Evolutionary conservation across 176 grass and related monocot species (phyloP).

Genomic region (Aechmea fasciata): DNA sequence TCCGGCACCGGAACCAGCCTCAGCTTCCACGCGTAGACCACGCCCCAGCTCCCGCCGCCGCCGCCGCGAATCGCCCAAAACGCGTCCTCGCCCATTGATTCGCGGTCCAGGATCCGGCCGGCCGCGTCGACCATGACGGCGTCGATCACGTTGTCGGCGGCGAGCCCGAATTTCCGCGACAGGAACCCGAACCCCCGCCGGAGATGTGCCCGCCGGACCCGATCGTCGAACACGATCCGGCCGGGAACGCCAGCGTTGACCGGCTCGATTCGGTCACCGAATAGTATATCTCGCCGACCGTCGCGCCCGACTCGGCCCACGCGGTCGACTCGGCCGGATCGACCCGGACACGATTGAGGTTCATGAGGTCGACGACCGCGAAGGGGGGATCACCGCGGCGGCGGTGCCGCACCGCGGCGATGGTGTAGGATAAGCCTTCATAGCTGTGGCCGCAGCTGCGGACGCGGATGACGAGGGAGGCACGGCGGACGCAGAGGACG

Average conservation of each 20-base stretch:
- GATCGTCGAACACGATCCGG: slow-evolving; percentile 43
- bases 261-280: slow-evolving; percentile 17
- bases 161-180: slow-evolving; percentile 37
- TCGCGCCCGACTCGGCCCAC: slow-evolving; percentile 53
- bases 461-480: slow-evolving; percentile 40
- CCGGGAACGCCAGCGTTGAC: slow-evolving; percentile 33
- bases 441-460: slow-evolving; percentile 73
- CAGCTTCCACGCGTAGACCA: slow-evolving; percentile 73
- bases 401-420: slow-evolving; percentile 6
- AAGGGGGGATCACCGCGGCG: slow-evolving; percentile 21
- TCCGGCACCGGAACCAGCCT: slow-evolving; percentile 37
- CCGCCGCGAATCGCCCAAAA: slow-evolving; percentile 74
- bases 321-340: slow-evolving; percentile 20
- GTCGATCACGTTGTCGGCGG: slow-evolving; percentile 61
- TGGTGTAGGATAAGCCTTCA: slow-evolving; percentile 59
- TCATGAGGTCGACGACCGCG: slow-evolving; percentile 38
- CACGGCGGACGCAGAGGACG: slow-evolving; percentile 10
- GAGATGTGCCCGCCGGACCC: slow-evolving; percentile 35
- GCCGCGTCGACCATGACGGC: slow-evolving; percentile 24
- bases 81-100: slow-evolving; percentile 38
- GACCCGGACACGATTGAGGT: slow-evolving; percentile 36
- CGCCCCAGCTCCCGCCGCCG: slow-evolving; percentile 68
- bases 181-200: slow-evolving; percentile 65
- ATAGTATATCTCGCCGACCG: slow-evolving; percentile 52
- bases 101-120: slow-evolving; percentile 2